A percentile compares a stretch with the other conserved stretches of the same genome.
These are phyloP conservation scores for Dothistroma septosporum DNA, from an alignment of 2,329 filamentous ascomycete species.

Conservation along the genomic window DNA sequence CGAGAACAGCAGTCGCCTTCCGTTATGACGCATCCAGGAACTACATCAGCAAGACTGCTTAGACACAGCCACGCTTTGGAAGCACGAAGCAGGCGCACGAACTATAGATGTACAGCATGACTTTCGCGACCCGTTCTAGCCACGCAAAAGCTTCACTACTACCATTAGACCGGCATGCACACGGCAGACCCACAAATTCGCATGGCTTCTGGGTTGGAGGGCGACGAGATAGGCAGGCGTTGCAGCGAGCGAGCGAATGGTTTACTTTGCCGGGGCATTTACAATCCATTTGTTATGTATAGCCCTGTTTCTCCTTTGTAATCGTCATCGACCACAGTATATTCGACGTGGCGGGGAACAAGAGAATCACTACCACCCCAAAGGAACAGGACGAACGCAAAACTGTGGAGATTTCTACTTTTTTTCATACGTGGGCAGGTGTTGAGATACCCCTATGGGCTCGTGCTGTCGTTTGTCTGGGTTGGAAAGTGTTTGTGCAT, in stretches of 20 bases:
- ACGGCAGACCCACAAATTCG: neutral
- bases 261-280: neutral
- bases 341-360: neutral
- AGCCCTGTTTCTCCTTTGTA: neutral
- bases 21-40: neutral
- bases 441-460: constrained; percentile 2
- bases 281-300: neutral
- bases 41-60: constrained; percentile 1
- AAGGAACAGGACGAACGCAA: neutral
- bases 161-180: neutral
- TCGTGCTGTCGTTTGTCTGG: neutral
- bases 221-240: neutral
- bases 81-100: neutral
- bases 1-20: constrained; percentile 9
- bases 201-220: neutral
- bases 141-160: neutral
- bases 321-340: constrained; percentile 1
- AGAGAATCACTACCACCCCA: constrained; percentile 4
- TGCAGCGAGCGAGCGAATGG: neutral
- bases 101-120: constrained; percentile 10
- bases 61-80: neutral
- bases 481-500: neutral
- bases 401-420: neutral
- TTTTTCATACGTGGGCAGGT: neutral
- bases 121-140: neutral